Conservation (phyloP, 371 early-diverging fungal genomes). For the Lichtheimia ornata region DNA sequence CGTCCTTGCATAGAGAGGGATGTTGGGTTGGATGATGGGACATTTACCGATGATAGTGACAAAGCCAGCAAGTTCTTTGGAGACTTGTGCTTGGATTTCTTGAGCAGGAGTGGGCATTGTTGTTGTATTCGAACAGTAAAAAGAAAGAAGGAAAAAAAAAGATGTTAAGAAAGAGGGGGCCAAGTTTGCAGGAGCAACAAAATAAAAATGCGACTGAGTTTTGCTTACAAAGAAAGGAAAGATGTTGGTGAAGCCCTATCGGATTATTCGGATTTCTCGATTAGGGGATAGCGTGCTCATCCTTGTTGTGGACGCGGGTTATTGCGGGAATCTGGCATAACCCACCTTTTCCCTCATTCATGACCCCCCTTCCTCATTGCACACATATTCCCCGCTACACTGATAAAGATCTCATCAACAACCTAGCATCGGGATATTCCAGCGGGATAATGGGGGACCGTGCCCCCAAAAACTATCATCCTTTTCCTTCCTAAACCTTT, state of each 20-base stretch:
- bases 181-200: slow-evolving; percentile 4
- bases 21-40: no score
- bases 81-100: slow-evolving; percentile 43
- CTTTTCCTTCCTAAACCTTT: no score
- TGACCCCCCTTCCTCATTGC: background rate
- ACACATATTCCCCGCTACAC: no score
- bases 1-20: background rate
- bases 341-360: background rate
- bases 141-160: background rate
- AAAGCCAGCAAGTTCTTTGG: slow-evolving; percentile 36
- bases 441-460: no score
- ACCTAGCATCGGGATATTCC: no score
- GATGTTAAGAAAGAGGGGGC: background rate
- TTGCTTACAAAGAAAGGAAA: slow-evolving; percentile 15
- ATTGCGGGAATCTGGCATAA: slow-evolving; percentile 11
- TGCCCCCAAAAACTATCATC: no score
- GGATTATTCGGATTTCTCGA: slow-evolving; percentile 8
- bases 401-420: no score
- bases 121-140: background rate
- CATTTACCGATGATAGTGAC: slow-evolving; percentile 56
- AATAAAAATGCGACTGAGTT: slow-evolving; percentile 15
- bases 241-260: slow-evolving; percentile 6
- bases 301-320: slow-evolving; percentile 8
- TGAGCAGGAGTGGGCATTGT: slow-evolving; percentile 34
- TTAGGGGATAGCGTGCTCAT: slow-evolving; percentile 2